Conservation (phyloP, 257 asterid genomes). For the Jaltomata sinuosa region DNA sequence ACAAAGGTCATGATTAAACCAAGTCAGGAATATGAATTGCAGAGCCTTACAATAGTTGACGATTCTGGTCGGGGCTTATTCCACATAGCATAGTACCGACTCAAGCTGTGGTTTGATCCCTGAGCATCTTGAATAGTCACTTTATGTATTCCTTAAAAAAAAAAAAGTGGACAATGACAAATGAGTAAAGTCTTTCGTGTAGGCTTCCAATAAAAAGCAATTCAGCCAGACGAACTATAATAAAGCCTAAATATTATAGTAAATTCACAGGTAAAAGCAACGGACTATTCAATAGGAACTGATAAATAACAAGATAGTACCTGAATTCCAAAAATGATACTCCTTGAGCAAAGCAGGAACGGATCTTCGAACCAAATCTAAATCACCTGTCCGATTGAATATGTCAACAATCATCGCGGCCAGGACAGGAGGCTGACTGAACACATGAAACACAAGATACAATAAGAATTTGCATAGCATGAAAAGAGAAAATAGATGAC, state of each 20-base stretch:
- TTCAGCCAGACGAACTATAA: background rate
- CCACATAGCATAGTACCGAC: conserved; percentile 89
- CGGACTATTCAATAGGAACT: background rate
- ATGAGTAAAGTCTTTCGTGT: background rate
- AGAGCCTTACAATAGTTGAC: conserved; percentile 42
- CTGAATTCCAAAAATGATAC: conserved; percentile 75
- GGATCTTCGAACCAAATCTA: conserved; percentile 34
- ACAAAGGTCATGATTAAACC: too few relatives aligned
- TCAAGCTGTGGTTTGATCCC: conserved; percentile 51
- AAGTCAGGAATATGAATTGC: background rate
- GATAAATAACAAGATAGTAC: conserved; percentile 13
- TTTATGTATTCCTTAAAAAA: conserved; percentile 51
- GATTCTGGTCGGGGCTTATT: conserved; percentile 91
- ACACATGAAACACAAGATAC: background rate
- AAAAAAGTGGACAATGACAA: background rate
- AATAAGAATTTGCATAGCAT: background rate
- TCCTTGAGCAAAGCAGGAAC: conserved; percentile 79
- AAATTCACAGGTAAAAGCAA: background rate
- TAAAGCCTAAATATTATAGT: background rate
- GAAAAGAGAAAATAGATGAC: background rate
- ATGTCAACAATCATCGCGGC: conserved; percentile 75
- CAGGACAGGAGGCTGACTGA: conserved; percentile 87
- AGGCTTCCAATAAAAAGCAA: background rate
- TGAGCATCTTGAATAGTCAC: conserved; percentile 53
- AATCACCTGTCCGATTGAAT: conserved; percentile 52